Base-by-base conservation (phyloP, 2,329 filamentous ascomycete genomes). In the Epichloe baconii region DNA sequence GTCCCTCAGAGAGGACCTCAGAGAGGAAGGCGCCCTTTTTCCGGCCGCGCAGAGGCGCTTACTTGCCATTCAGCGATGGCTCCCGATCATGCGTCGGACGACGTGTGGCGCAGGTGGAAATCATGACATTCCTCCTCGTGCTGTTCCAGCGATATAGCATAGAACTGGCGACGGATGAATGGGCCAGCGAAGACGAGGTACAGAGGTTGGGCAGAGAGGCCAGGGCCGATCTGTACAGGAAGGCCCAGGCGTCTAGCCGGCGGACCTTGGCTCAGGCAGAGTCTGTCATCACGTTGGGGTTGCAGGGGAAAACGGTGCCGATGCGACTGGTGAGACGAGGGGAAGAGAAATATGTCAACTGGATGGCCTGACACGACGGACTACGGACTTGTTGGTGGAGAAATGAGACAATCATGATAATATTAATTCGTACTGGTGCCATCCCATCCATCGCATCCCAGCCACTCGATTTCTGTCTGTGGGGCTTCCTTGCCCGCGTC, bases 271-370 rank as follows among this genome's bases (percentile, higher is more conserved):
- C 65, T 52, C 67, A 71, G 35, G 80, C 84, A 58, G 73, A 69
- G 31, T 77, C 77, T n/a, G 66, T 86, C 52, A 74, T 91, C 54
- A 89, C 86, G 53, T 69, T 91, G 57, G 86, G 88, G 68, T 71
- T 91, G 65, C 73, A 80, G 34, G 73, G 69, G n/a, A 70, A 66
- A 21, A 69, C 70, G 5, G 79, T 91, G 36, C 82, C 83, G 0
- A 69, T 91, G 41, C 69, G 85, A 55, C 66, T 91, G 56, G 82
- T 87, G 10, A 79, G 70, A 68, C 79, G 83, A 57, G 86, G 86
- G 0, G 67, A 77, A 56, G 87, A 90, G 72, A 76, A 76, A 59
- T 89, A 90, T 67, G 67, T 78, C 38, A 61, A 66, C 42, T 68
- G 68, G 59, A 54, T 68, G 48, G 59, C 67, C 45, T 47, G 19